These are phyloP conservation scores for Arthrobotrys iridis DNA, from an alignment of 2,329 filamentous ascomycete species.

Conservation along the genomic window DNA sequence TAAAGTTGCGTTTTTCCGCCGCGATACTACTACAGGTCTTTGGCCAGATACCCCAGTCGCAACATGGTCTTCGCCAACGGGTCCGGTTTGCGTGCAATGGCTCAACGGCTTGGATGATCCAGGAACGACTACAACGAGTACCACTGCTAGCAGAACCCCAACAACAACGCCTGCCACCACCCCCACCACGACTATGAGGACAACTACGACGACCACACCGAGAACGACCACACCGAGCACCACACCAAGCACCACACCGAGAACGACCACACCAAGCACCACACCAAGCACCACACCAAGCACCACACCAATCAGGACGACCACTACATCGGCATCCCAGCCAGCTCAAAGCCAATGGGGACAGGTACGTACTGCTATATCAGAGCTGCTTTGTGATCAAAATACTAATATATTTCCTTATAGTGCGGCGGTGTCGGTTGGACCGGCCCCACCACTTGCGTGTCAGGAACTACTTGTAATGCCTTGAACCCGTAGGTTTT, in stretches of 20 bases:
- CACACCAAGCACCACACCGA: background rate
- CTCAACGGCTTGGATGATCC: background rate
- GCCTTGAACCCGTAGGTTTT: constrained; percentile 27
- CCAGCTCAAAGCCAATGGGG: constrained; percentile 12
- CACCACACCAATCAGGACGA: background rate
- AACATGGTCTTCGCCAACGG: constrained; percentile 16
- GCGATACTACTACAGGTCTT: constrained; percentile 70
- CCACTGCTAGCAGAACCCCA: background rate
- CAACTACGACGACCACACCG: background rate
- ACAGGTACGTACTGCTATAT: background rate
- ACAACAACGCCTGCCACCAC: background rate
- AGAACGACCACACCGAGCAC: background rate
- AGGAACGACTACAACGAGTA: constrained; percentile 13
- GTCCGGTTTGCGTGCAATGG: constrained; percentile 45
- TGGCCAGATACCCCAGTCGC: constrained; percentile 41
- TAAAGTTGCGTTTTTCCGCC: constrained; percentile 70
- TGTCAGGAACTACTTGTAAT: constrained; percentile 13
- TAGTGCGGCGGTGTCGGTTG: constrained; percentile 30
- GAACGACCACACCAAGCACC: constrained; percentile 4
- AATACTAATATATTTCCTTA: background rate
- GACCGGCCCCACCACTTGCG: constrained; percentile 32
- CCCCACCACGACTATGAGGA: background rate
- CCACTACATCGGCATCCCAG: background rate
- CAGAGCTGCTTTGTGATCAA: background rate
- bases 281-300: constrained; percentile 5